Evolutionary conservation across 345 rosid genomes (phyloP).

Genomic region (Melastoma malabathricum): DNA sequence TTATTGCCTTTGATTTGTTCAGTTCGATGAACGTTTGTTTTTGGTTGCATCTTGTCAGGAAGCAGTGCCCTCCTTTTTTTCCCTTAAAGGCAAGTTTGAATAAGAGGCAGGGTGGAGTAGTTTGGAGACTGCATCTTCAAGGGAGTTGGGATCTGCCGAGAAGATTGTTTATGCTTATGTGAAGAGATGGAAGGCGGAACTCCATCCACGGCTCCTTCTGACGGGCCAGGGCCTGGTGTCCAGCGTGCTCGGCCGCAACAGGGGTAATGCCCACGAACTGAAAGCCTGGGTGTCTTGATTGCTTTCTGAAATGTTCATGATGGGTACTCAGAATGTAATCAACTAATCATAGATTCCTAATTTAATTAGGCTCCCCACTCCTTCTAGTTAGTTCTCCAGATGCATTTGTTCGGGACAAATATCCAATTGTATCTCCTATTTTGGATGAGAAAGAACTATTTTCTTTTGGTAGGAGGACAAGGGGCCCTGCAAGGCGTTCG

Average conservation of each 20-base stretch:
- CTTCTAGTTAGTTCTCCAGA: no score
- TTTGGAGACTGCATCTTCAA: constrained; percentile 31
- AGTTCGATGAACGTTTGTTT: no score
- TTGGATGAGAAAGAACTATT: neutral
- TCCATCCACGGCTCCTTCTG: constrained; percentile 39
- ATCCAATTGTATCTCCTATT: neutral
- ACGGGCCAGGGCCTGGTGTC: constrained; percentile 32
- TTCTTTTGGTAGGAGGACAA: constrained; percentile 58
- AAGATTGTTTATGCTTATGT: constrained; percentile 22
- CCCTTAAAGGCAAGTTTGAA: no score
- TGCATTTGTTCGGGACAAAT: neutral
- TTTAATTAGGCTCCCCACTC: no score
- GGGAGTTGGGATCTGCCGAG: constrained; percentile 46
- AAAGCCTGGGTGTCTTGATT: neutral
- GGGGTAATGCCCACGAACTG: constrained; percentile 38
- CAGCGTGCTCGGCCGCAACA: constrained; percentile 44
- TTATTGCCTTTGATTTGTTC: no score
- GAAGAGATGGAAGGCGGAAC: constrained; percentile 70
- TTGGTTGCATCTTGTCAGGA: no score
- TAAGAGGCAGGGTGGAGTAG: constrained; percentile 21
- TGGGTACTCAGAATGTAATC: neutral
- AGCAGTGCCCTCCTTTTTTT: no score
- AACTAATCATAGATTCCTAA: no score
- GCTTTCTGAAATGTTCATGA: neutral
- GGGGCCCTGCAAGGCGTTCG: constrained; percentile 96